Evolutionary conservation across 306 rosid species (phyloP), one percentile per base, ranked within the genome.

Genomic region (Datisca glomerata): DNA sequence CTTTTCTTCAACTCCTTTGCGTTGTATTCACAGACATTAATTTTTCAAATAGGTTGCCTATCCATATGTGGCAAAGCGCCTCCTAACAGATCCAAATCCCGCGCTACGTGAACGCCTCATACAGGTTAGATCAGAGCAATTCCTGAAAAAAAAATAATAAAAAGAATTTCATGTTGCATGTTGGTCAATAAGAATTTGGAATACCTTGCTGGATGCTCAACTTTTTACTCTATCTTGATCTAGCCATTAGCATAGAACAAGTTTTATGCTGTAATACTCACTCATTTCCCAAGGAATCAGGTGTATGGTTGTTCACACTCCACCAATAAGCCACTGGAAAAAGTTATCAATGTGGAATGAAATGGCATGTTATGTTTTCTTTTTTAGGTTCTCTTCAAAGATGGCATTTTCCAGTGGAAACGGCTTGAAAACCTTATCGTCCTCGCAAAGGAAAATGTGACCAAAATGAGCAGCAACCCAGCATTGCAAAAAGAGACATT

Each of bases 1-100:
- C 23, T 51, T 14, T 56, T 2, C 13, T 53, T 35, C 24, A 43
- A 40, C 41, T 24, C 49, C 36, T 48, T 25, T 59, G 32, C 51
- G 45, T 24, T 45, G 16, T 18, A 6, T 43, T 39, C 43, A 38
- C 18, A 63, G 57, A 65, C 49, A 20, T 49, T 18, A 2, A 39
- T 61, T 29, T 44, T 24, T 57, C 53, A 65, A 69, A 56, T 63
- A 91, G 98, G 98, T 91, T 52, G 98, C 98, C 39, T 91, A 84
- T 71, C 98, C 98, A 56, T 91, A 91, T 47, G 71, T 91, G 58
- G 98, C 98, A 24, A 91, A 91, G 72, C 80, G 98, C 43, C 80
- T 91, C 47, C 58, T 91, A 32, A 91, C 96, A 35, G 98, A 91
- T 51, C 98, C 98, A 43, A 75, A 91, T 63, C 98, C 98, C 9